Base-by-base conservation (phyloP, 73 alveolate species). In the Paramecium bursaria region DNA sequence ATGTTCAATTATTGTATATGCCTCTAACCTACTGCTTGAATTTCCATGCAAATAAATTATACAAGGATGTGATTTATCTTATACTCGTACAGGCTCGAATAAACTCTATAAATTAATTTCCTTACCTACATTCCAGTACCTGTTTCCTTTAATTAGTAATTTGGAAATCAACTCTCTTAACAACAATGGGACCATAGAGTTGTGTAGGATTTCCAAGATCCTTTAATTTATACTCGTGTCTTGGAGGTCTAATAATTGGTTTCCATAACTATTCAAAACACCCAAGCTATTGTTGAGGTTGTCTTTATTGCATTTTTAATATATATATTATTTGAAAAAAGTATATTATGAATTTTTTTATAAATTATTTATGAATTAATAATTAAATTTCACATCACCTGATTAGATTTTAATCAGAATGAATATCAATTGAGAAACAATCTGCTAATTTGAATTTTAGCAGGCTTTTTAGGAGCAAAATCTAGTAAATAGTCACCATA, bases 11-110 rank as follows among this genome's bases (percentile, higher is more conserved):
- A 55, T 85, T 73, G 91, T 87, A 11, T 48, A 27, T 10, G 93
- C 92, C 49, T 88, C 94, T 13, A 75, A 33, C 29, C 94, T 39
- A 49, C 94, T 74, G 21, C 91, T 55, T 0, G 91, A 85, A 60
- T 93, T 91, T 27, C 97, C 96, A 44, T 93, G 98, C 46, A 93
- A 54, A 86, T 93, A 93, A 29, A 93, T 93, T 47, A 93, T 94
- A 74, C 97, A 92, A 29, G 89, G 89, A 54, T 50, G 89, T 15
- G 19, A 25, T 86, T 74, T 31, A 39, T n/a, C 51, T 21, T 67
- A 47, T 30, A 67, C 55, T 67, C 82, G 49, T 35, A 67, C 82
- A 19, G 82, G 82, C 44, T 67, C 82, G 27, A 67, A 67, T 3
- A 67, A 47, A 67, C 82, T 67, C 5, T n/a, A 29, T 30, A 14